phyloP scores from a whole-genome alignment of 2,329 filamentous ascomycete genomes.

The Periglandula ipomoeae region DNA sequence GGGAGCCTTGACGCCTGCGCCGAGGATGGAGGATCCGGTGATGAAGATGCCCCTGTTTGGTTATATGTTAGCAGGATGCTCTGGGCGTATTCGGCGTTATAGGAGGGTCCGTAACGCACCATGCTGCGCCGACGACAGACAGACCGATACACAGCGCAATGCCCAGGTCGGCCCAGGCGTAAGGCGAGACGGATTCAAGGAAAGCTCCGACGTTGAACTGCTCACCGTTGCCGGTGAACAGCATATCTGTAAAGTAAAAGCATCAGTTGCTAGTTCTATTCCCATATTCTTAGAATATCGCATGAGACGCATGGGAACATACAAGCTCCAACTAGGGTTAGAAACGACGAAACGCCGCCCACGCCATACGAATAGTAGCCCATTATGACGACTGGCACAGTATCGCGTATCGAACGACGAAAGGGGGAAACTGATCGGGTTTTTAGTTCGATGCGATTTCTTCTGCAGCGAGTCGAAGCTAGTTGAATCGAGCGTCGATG shows the following conservation, averaged over 20 bases:
- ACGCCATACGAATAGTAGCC: slow-evolving; percentile 62
- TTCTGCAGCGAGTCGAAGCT: not conserved
- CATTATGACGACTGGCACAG: slow-evolving; percentile 40
- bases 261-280: not conserved
- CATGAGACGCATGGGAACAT: slow-evolving; percentile 26
- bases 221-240: slow-evolving; percentile 94
- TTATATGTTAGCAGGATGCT: not conserved
- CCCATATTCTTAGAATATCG: too few relatives aligned
- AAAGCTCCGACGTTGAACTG: slow-evolving; percentile 95
- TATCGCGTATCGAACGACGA: not conserved
- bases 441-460: not conserved
- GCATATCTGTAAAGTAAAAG: slow-evolving; percentile 63
- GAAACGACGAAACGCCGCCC: slow-evolving; percentile 57
- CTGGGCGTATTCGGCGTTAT: slow-evolving; percentile 16
- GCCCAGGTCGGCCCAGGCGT: slow-evolving; percentile 83
- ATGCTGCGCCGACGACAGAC: slow-evolving; percentile 94
- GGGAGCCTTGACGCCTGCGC: slow-evolving; percentile 91
- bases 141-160: slow-evolving; percentile 92
- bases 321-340: slow-evolving; percentile 72
- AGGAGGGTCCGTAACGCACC: slow-evolving; percentile 45
- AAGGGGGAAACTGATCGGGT: too few relatives aligned
- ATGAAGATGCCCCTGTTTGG: slow-evolving; percentile 88
- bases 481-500: not conserved
- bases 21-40: slow-evolving; percentile 93
- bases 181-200: slow-evolving; percentile 87